Evolutionary conservation across 805 yeast species (phyloP).

Genomic region (Pichia nanzhaoensis): DNA sequence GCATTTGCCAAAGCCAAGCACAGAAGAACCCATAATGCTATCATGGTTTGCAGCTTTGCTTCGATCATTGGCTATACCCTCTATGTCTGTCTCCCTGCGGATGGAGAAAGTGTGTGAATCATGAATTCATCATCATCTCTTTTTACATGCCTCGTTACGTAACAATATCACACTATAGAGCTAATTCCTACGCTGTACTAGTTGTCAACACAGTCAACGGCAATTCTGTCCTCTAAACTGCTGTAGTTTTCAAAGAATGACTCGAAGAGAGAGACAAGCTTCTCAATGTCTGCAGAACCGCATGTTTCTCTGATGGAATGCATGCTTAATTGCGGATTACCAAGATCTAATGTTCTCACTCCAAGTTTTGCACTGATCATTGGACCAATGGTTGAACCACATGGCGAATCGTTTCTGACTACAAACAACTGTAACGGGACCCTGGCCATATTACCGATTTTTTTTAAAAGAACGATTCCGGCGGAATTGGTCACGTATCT

Average conservation of each 20-base stretch:
- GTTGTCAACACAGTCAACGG: conserved; percentile 4
- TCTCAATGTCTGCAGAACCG: conserved; percentile 65
- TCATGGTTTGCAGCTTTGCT: too few species aligned
- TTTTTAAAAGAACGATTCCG: conserved; percentile 73
- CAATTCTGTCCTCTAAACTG: conserved; percentile 32
- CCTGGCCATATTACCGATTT: conserved; percentile 55
- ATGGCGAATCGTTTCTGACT: conserved; percentile 87
- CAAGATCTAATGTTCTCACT: conserved; percentile 78
- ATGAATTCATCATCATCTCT: too few species aligned
- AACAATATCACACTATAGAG: not conserved
- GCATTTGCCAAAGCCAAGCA: too few species aligned
- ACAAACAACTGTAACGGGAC: conserved; percentile 91
- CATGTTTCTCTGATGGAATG: conserved; percentile 92
- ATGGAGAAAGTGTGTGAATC: too few species aligned
- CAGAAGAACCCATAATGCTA: too few species aligned
- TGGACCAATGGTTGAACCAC: conserved; percentile 97
- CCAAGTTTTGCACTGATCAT: conserved; percentile 84
- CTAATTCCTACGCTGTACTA: not conserved
- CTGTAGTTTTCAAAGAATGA: conserved; percentile 48
- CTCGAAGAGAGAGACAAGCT: conserved; percentile 54
- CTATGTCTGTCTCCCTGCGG: too few species aligned
- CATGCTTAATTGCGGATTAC: conserved; percentile 90
- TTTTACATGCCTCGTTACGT: too few species aligned
- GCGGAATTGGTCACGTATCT: conserved; percentile 91
- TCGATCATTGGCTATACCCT: too few species aligned